Conservation (phyloP, 2,329 filamentous ascomycete species). For the Curvularia hawaiiensis region DNA sequence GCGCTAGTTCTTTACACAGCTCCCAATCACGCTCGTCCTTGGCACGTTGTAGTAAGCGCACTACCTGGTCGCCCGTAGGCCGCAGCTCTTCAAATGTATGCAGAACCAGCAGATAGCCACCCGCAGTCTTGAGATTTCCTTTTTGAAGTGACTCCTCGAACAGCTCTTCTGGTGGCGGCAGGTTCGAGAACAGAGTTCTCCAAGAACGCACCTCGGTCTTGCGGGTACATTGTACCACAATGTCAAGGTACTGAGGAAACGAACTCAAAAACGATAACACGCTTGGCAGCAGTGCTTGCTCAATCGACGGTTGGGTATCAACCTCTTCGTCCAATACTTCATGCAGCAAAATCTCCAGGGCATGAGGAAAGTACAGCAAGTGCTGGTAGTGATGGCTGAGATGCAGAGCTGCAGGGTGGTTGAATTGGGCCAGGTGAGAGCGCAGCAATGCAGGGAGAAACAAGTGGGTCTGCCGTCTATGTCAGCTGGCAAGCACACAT, state of each 20-base stretch:
- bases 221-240: conserved; percentile 93
- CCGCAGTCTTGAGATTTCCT: conserved; percentile 89
- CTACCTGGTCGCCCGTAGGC: conserved; percentile 75
- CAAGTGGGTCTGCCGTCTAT: conserved; percentile 74
- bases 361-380: conserved; percentile 90
- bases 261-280: conserved; percentile 60
- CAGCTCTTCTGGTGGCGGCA: conserved; percentile 87
- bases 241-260: conserved; percentile 83
- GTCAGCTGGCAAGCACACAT: conserved; percentile 17
- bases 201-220: conserved; percentile 96
- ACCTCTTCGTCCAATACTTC: conserved; percentile 95
- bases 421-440: conserved; percentile 75
- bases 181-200: conserved; percentile 88
- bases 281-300: conserved; percentile 57
- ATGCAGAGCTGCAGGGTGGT: conserved; percentile 78
- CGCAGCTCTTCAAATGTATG: conserved; percentile 72
- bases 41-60: conserved; percentile 79
- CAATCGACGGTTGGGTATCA: conserved; percentile 62
- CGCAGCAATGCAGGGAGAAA: conserved; percentile 89
- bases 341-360: conserved; percentile 88
- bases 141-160: conserved; percentile 91
- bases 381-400: conserved; percentile 85
- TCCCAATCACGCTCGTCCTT: conserved; percentile 92
- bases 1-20: conserved; percentile 88
- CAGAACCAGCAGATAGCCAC: conserved; percentile 92